Base-by-base conservation (phyloP, 768 basidiomycete species). In the Punctularia strigosozonata region DNA sequence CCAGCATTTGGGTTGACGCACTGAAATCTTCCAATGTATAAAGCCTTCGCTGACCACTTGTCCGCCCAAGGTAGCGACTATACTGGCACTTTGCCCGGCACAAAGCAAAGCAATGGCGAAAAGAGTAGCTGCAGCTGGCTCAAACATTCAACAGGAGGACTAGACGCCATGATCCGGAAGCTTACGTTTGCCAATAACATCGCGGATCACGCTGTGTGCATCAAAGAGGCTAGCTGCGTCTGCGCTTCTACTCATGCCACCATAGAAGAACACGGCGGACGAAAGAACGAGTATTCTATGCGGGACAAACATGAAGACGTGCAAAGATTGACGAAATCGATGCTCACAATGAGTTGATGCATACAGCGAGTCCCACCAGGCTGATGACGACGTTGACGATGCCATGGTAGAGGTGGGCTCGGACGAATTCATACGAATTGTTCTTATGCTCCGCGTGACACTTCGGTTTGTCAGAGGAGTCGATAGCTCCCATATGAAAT, bases 31-130 rank as follows among this genome's bases (percentile, higher is more conserved):
- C 89, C 89, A 94, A 38, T 73, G 75, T 39, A 94, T 67, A 58
- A 91, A 90, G 0, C 91, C 90, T 58, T 95, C 90, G 0, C 78
- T 79, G 26, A 97, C 80, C 17, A 86, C 80, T 58, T 95, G 91
- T 0, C 90, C 90, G 1, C 87, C 81, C 10, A 94, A 70, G 0
- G 89, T 95, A 7, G 87, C 90, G 3, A 94, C 81, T 36, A 95
- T 71, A 6, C 82, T 84, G 0, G 92, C 85, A 46, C 85, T 85
- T 67, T 95, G 90, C 2, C 92, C 91, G 2, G 88, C 67, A 24
- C 80, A 76, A 10, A 97, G 69, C 12, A 97, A 62, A 2, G 86
- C 87, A 30, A 97, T 53, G 2, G 92, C 91, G 49, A 95, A 97
- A 28, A 95, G 60, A n/a, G 77, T 73, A 0, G 83, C 91, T 6